Conservation (phyloP, 305 asterid species). For the Plantago rigida region DNA sequence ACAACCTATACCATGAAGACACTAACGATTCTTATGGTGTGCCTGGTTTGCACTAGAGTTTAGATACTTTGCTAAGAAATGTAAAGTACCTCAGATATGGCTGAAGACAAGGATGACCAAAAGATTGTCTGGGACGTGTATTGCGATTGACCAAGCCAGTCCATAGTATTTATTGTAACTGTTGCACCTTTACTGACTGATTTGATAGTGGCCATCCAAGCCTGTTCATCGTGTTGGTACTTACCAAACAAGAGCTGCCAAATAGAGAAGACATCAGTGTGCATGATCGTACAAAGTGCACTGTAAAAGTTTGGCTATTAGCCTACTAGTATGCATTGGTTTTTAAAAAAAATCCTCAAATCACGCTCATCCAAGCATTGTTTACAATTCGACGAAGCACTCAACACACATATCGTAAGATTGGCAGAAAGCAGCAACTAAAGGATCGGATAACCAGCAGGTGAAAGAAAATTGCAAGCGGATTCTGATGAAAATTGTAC, state of each 20-base stretch:
- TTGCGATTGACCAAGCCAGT: constrained; percentile 91
- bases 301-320: not conserved
- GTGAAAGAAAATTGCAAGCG: constrained; percentile 4
- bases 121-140: constrained; percentile 50
- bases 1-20: constrained; percentile 42
- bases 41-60: too few relatives aligned
- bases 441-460: not conserved
- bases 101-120: constrained; percentile 77
- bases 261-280: constrained; percentile 1
- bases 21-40: not conserved
- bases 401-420: not conserved
- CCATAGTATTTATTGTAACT: constrained; percentile 75
- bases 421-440: too few relatives aligned
- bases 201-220: constrained; percentile 78
- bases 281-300: not conserved
- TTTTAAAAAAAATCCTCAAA: too few relatives aligned
- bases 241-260: constrained; percentile 63
- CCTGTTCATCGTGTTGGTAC: constrained; percentile 73
- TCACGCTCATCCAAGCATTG: not conserved
- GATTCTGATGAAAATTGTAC: constrained; percentile 31
- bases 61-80: not conserved
- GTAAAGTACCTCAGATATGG: constrained; percentile 61
- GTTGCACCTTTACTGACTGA: constrained; percentile 55
- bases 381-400: not conserved
- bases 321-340: not conserved